phyloP scores from a whole-genome alignment of 2,329 filamentous ascomycete genomes.

The Dothideomycetes sp. region DNA sequence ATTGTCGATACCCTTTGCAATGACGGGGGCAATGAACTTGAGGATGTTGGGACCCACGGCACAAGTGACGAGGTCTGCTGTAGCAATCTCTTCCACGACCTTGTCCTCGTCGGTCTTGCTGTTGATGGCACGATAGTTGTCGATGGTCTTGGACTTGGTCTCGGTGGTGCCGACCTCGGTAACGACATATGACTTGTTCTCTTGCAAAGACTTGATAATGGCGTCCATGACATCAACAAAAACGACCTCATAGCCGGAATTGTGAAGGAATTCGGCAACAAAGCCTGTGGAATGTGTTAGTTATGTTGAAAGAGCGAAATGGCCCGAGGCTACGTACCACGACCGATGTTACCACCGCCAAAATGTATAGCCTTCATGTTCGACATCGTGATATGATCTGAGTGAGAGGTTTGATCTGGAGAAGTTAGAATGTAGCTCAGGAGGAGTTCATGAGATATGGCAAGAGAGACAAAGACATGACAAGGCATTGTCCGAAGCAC shows the following conservation, averaged over 20 bases:
- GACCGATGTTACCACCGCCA: constrained; percentile 45
- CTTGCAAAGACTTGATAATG: constrained; percentile 72
- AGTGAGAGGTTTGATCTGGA: neutral
- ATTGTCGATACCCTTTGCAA: constrained; percentile 83
- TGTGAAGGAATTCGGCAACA: constrained; percentile 84
- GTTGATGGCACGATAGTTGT: constrained; percentile 96
- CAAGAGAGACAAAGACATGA: constrained; percentile 10
- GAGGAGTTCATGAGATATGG: neutral
- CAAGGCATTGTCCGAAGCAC: neutral
- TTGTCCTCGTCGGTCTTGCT: constrained; percentile 75
- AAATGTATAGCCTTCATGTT: constrained; percentile 45
- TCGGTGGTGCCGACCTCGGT: constrained; percentile 85
- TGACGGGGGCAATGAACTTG: constrained; percentile 90
- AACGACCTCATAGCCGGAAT: constrained; percentile 90
- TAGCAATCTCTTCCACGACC: constrained; percentile 74
- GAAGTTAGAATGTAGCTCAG: neutral
- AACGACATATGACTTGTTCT: constrained; percentile 70
- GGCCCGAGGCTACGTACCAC: constrained; percentile 25
- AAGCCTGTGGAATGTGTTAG: constrained; percentile 46
- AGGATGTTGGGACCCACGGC: constrained; percentile 94
- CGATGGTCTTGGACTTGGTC: constrained; percentile 71
- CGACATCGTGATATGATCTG: constrained; percentile 14
- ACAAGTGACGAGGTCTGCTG: constrained; percentile 87
- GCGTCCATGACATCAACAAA: constrained; percentile 88
- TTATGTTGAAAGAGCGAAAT: neutral